A percentile compares a stretch with the other conserved stretches of the same genome.
phyloP scores from a whole-genome alignment of 2,329 filamentous ascomycete species.

The Setomelanomma holmii region DNA sequence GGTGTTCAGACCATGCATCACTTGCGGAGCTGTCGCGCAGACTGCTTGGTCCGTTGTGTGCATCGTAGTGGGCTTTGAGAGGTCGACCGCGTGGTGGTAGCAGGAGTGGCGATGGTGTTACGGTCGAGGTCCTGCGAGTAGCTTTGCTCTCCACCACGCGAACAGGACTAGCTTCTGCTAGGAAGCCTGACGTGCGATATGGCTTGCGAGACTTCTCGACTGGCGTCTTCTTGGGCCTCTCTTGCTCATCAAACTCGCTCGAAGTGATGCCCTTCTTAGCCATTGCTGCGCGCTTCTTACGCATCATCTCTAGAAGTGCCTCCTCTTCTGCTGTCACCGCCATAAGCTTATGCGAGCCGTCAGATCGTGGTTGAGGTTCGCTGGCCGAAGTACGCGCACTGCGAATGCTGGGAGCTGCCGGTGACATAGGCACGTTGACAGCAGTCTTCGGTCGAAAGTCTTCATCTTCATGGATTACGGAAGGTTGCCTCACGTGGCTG shows the following conservation, averaged over 20 bases:
- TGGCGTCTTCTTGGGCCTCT: constrained; percentile 26
- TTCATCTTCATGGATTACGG: constrained; percentile 46
- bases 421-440: constrained; percentile 27
- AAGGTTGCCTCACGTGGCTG: constrained; percentile 47
- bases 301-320: constrained; percentile 58
- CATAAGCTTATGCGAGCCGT: constrained; percentile 50
- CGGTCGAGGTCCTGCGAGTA: constrained; percentile 21
- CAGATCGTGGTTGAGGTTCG: constrained; percentile 40
- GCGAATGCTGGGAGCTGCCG: constrained; percentile 35
- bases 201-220: constrained; percentile 14
- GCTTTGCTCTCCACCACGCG: constrained; percentile 24
- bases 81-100: constrained; percentile 35
- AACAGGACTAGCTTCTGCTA: constrained; percentile 36
- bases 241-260: constrained; percentile 47
- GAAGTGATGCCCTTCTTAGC: constrained; percentile 48
- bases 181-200: constrained; percentile 35
- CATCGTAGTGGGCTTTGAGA: constrained; percentile 21
- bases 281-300: constrained; percentile 57
- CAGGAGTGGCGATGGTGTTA: constrained; percentile 29
- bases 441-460: constrained; percentile 41
- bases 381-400: constrained; percentile 43
- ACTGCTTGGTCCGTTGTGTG: constrained; percentile 21
- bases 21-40: constrained; percentile 41
- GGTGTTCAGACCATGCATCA: constrained; percentile 27
- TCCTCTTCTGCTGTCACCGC: constrained; percentile 60